phyloP scores from a whole-genome alignment of 2,329 filamentous ascomycete genomes.

The Aspergillus versicolor region DNA sequence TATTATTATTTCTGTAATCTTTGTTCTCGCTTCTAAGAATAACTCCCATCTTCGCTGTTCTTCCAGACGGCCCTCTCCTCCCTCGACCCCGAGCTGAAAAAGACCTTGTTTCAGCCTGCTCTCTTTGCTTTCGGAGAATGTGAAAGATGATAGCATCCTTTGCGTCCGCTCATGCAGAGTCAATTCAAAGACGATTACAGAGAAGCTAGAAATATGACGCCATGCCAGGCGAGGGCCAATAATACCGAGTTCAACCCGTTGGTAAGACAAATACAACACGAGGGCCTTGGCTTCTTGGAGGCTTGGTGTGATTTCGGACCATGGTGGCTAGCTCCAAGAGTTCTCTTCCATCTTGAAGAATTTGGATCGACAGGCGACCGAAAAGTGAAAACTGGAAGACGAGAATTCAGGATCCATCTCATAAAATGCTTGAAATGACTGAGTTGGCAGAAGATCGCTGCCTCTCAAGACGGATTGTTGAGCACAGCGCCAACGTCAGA shows the following conservation, averaged over 20 bases:
- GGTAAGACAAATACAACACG: not conserved
- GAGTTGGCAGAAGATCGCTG: conserved; percentile 1
- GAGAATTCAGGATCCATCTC: not conserved
- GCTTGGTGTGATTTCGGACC: not conserved
- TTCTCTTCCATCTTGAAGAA: not conserved
- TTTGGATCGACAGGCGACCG: conserved; percentile 7
- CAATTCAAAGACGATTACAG: not conserved
- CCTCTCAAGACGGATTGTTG: not conserved
- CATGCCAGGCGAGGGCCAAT: conserved; percentile 8
- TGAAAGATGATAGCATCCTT: not conserved
- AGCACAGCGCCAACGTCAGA: not conserved
- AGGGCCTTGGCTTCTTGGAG: not conserved
- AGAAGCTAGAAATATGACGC: conserved; percentile 4
- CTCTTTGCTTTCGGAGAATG: not conserved
- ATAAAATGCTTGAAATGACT: not conserved
- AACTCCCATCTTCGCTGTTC: not conserved
- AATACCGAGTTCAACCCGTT: not conserved
- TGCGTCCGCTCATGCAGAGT: conserved; percentile 1
- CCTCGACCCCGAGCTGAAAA: not conserved
- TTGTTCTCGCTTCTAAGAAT: conserved; percentile 8
- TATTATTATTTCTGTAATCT: not conserved
- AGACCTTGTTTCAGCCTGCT: not conserved
- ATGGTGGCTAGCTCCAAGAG: not conserved
- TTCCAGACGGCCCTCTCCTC: not conserved
- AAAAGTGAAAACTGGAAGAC: not conserved